These are phyloP conservation scores for Clarireedia sp. DNA, from an alignment of 2,329 filamentous ascomycete genomes.

Conservation along the genomic window DNA sequence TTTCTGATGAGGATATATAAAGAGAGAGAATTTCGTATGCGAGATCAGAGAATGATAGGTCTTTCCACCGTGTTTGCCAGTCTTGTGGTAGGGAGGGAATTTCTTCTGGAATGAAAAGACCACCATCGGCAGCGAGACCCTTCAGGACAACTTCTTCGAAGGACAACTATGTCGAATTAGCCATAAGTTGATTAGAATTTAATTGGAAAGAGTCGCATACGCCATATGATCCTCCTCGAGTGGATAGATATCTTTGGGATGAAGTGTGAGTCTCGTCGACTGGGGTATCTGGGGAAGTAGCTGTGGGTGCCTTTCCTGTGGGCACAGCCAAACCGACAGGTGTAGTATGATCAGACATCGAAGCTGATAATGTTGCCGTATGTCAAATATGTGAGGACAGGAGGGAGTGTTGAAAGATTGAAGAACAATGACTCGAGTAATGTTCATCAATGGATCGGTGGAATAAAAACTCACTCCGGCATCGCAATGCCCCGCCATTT, in stretches of 20 bases:
- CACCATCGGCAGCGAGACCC: constrained; percentile 77
- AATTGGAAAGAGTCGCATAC: constrained; percentile 33
- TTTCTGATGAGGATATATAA: constrained; percentile 79
- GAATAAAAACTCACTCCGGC: neutral
- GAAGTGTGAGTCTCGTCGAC: constrained; percentile 32
- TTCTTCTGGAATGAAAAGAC: constrained; percentile 80
- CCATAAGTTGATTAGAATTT: constrained; percentile 6
- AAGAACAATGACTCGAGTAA: neutral
- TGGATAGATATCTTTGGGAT: constrained; percentile 56
- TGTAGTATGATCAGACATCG: constrained; percentile 16
- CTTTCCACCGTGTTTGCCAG: constrained; percentile 65
- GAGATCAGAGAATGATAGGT: constrained; percentile 71
- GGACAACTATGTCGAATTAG: constrained; percentile 51
- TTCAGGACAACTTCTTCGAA: constrained; percentile 90
- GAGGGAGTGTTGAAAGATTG: neutral
- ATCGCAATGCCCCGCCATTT: neutral
- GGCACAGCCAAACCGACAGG: constrained; percentile 21
- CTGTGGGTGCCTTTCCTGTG: constrained; percentile 14
- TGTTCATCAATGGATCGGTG: neutral
- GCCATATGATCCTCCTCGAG: constrained; percentile 53
- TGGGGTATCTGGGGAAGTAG: constrained; percentile 11
- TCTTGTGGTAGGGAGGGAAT: constrained; percentile 57
- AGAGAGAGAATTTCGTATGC: constrained; percentile 79
- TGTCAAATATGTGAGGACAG: neutral
- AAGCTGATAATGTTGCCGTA: neutral